Percentiles rank a stretch among this genome's conserved stretches.
Conservation (phyloP, 2,329 filamentous ascomycete species). For the Talaromyces sp. region DNA sequence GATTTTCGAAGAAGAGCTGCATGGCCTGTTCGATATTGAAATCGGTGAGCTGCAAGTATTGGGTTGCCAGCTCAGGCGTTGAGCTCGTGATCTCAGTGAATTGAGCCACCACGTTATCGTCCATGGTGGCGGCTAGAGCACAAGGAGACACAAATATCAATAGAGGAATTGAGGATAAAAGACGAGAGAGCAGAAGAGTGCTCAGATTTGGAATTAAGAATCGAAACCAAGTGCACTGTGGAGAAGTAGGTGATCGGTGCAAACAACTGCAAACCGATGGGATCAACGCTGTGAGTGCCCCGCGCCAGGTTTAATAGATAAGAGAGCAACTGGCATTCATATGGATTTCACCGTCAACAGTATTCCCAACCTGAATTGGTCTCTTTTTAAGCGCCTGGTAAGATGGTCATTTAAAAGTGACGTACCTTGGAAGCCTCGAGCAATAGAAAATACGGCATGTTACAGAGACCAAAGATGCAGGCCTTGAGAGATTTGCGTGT, state of each 20-base stretch:
- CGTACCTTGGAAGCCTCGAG: neutral
- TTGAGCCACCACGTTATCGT: constrained; percentile 69
- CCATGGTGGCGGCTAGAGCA: constrained; percentile 54
- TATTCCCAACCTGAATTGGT: neutral
- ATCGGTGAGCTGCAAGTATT: constrained; percentile 83
- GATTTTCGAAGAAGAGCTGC: constrained; percentile 86
- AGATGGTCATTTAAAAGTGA: neutral
- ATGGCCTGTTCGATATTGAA: constrained; percentile 83
- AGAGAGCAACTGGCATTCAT: neutral
- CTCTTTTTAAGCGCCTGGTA: neutral
- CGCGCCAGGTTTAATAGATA: constrained; percentile 4
- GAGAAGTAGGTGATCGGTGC: constrained; percentile 24
- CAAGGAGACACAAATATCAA: neutral
- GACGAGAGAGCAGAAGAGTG: neutral
- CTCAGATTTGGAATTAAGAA: neutral
- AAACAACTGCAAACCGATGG: constrained; percentile 36
- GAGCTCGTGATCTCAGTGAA: constrained; percentile 83
- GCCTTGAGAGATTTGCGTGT: neutral
- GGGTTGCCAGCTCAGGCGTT: constrained; percentile 71
- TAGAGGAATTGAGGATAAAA: neutral
- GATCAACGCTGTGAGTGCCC: constrained; percentile 12
- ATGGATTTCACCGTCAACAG: neutral
- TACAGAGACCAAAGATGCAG: neutral
- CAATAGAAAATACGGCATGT: neutral
- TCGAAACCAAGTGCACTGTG: constrained; percentile 12